These are phyloP conservation scores for Cordyceps fumosorosea DNA, from an alignment of 2,329 filamentous ascomycete species.

Conservation along the genomic window DNA sequence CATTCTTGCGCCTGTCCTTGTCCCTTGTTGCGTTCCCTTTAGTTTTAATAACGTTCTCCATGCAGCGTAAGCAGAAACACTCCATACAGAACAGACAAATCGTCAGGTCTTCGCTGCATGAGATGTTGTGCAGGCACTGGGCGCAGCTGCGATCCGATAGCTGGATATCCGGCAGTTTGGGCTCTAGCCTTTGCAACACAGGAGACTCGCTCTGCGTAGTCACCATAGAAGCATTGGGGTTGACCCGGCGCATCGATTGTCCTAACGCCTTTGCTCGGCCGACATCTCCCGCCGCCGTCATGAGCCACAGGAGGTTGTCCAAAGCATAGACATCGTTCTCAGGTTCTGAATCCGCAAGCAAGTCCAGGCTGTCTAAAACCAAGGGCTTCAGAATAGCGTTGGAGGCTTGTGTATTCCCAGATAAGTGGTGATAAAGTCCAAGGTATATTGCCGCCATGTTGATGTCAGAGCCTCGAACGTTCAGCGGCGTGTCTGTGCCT, in stretches of 20 bases:
- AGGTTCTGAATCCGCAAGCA: slow-evolving; percentile 34
- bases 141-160: slow-evolving; percentile 28
- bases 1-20: slow-evolving; percentile 22
- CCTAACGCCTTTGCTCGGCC: slow-evolving; percentile 30
- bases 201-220: slow-evolving; percentile 24
- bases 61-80: slow-evolving; percentile 26
- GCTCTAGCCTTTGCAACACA: slow-evolving; percentile 23
- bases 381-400: slow-evolving; percentile 25
- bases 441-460: slow-evolving; percentile 36
- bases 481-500: slow-evolving; percentile 32
- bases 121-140: slow-evolving; percentile 32
- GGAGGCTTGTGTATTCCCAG: slow-evolving; percentile 22
- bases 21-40: slow-evolving; percentile 28
- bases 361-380: slow-evolving; percentile 31
- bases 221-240: slow-evolving; percentile 21
- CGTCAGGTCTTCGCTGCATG: slow-evolving; percentile 24
- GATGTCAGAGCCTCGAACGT: slow-evolving; percentile 35
- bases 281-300: slow-evolving; percentile 32
- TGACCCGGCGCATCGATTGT: slow-evolving; percentile 33
- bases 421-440: slow-evolving; percentile 30
- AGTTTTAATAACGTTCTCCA: slow-evolving; percentile 28
- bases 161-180: slow-evolving; percentile 32
- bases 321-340: slow-evolving; percentile 36
- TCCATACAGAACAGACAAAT: slow-evolving; percentile 35
- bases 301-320: slow-evolving; percentile 33